A percentile compares a stretch with the other conserved stretches of the same genome.
Conservation (phyloP, 768 basidiomycete species). For the Pholiota molesta region DNA sequence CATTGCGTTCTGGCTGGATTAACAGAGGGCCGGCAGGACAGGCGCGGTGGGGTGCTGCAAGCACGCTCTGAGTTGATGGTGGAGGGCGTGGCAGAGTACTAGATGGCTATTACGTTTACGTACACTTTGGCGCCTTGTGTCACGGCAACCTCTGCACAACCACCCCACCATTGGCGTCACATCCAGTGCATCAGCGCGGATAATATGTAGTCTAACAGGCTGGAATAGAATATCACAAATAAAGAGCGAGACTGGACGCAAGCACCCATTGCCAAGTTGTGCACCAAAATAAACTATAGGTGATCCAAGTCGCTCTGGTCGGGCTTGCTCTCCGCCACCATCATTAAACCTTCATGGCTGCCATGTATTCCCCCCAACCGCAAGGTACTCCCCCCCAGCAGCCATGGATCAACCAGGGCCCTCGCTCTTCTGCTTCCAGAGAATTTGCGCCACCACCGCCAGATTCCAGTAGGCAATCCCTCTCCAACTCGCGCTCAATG, state of each 20-base stretch:
- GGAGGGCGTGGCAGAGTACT: neutral
- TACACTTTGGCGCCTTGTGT: neutral
- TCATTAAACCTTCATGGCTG: slow-evolving; percentile 18
- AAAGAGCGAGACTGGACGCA: neutral
- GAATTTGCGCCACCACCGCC: slow-evolving; percentile 28
- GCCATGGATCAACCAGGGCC: slow-evolving; percentile 25
- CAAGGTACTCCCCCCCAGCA: slow-evolving; percentile 21
- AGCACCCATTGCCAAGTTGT: neutral
- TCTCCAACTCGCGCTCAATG: slow-evolving; percentile 23
- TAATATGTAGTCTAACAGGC: neutral
- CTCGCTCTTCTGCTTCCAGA: slow-evolving; percentile 28
- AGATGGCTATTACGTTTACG: slow-evolving; percentile 2
- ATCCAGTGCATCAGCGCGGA: neutral
- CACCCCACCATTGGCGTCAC: neutral
- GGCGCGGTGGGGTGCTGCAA: neutral
- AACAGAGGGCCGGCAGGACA: neutral
- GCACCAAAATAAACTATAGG: slow-evolving; percentile 9
- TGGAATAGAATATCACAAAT: neutral
- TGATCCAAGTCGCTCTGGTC: slow-evolving; percentile 11
- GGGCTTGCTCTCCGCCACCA: slow-evolving; percentile 20
- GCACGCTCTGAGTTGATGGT: neutral
- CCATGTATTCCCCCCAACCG: slow-evolving; percentile 18
- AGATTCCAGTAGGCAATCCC: slow-evolving; percentile 25
- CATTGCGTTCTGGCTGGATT: slow-evolving; percentile 33
- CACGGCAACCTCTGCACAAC: too few species aligned